Percentiles rank a stretch among this genome's conserved stretches.
These are phyloP conservation scores for Dryadomyces quercivorus DNA, from an alignment of 2,329 filamentous ascomycete genomes.

Conservation along the genomic window DNA sequence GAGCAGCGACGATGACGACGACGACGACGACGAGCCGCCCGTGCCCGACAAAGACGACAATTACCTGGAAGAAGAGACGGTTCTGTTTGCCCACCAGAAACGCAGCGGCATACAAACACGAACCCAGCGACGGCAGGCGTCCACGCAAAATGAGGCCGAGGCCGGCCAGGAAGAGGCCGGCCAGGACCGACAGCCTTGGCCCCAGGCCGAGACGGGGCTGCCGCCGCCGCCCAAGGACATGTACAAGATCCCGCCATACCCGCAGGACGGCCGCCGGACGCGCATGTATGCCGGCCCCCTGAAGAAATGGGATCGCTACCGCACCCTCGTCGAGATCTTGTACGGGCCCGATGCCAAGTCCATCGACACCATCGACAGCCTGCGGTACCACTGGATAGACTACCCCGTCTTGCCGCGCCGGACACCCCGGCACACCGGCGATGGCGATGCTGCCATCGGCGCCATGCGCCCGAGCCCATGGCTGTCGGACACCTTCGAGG, in stretches of 20 bases:
- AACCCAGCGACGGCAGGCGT: neutral
- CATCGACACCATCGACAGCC: slow-evolving; percentile 22
- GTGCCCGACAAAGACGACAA: neutral
- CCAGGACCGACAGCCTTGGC: too few relatives aligned
- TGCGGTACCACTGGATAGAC: slow-evolving; percentile 28
- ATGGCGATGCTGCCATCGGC: slow-evolving; percentile 2
- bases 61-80: neutral
- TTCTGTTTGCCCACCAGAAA: too few relatives aligned
- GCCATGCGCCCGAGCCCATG: slow-evolving; percentile 25
- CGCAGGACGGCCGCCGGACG: slow-evolving; percentile 7
- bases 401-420: slow-evolving; percentile 27
- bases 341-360: slow-evolving; percentile 27
- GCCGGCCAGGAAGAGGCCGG: too few relatives aligned
- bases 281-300: slow-evolving; percentile 26
- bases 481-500: slow-evolving; percentile 24
- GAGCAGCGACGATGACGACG: neutral
- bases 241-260: slow-evolving; percentile 8
- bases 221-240: neutral
- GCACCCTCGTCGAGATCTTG: slow-evolving; percentile 25
- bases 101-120: too few relatives aligned
- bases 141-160: neutral
- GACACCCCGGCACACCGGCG: neutral
- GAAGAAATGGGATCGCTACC: slow-evolving; percentile 21
- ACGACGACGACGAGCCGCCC: neutral
- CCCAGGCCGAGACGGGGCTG: neutral